phyloP scores from a whole-genome alignment of 2,329 filamentous ascomycete genomes.

The Hypocreales sp. region DNA sequence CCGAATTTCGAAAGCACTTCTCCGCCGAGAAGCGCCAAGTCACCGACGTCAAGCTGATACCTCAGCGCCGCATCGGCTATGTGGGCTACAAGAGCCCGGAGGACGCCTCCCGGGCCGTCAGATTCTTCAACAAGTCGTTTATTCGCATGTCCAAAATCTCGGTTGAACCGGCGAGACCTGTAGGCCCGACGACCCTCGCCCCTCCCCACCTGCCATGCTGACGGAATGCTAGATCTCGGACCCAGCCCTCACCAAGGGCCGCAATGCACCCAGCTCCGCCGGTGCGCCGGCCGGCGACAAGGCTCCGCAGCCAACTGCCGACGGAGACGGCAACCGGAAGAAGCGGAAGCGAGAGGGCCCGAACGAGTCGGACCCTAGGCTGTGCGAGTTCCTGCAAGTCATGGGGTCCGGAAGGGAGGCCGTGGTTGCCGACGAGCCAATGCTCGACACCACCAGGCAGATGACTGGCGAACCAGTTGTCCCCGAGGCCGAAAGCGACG shows the following conservation, averaged over 20 bases:
- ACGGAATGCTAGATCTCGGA: conserved; percentile 30
- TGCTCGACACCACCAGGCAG: conserved; percentile 7
- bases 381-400: conserved; percentile 72
- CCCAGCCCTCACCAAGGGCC: conserved; percentile 17
- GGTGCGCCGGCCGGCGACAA: conserved; percentile 5
- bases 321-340: conserved; percentile 27
- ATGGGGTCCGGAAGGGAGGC: conserved; percentile 45
- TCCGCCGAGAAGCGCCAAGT: conserved; percentile 54
- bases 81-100: conserved; percentile 78
- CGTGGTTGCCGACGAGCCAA: conserved; percentile 15
- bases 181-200: conserved; percentile 25
- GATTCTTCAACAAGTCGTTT: conserved; percentile 90
- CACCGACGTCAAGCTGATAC: conserved; percentile 85
- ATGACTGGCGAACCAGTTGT: conserved; percentile 18
- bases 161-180: conserved; percentile 76
- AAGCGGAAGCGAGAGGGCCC: conserved; percentile 53
- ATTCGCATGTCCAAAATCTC: conserved; percentile 90
- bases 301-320: conserved; percentile 3
- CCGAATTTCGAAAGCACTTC: conserved; percentile 83
- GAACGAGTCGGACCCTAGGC: conserved; percentile 55
- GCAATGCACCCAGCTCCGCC: conserved; percentile 11
- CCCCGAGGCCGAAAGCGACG: conserved; percentile 48
- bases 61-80: conserved; percentile 84
- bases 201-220: conserved; percentile 9
- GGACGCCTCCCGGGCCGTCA: conserved; percentile 69